Evolutionary conservation across 2,329 filamentous ascomycete species (phyloP).

Genomic region (Aspergillus sp.): DNA sequence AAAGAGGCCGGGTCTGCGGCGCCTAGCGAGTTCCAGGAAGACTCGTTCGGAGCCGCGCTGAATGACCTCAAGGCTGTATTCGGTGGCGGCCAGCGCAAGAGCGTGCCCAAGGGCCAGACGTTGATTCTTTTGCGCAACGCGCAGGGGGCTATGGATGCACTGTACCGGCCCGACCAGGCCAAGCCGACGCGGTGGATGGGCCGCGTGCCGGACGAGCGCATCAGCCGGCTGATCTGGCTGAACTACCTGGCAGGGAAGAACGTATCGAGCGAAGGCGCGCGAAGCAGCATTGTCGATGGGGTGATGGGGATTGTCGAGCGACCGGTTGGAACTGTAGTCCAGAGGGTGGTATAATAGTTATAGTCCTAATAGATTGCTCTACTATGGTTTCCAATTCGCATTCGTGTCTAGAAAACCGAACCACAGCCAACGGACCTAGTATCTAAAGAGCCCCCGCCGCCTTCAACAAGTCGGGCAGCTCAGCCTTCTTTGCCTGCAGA

Average conservation of each 20-base stretch:
- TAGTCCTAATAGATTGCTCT: constrained; percentile 1
- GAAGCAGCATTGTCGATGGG: constrained; percentile 75
- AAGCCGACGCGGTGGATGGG: constrained; percentile 54
- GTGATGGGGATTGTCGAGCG: constrained; percentile 80
- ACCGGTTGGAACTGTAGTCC: constrained; percentile 76
- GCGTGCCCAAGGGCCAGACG: constrained; percentile 70
- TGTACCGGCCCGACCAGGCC: constrained; percentile 48
- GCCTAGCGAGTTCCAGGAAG: constrained; percentile 51
- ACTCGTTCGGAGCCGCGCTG: constrained; percentile 66
- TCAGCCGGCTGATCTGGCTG: constrained; percentile 76
- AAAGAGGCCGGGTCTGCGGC: constrained; percentile 20
- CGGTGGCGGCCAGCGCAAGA: constrained; percentile 55
- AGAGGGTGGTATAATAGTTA: constrained; percentile 50
- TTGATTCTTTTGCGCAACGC: constrained; percentile 62
- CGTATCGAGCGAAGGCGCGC: constrained; percentile 74
- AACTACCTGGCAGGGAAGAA: constrained; percentile 80
- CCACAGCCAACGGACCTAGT: background rate
- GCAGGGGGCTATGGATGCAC: constrained; percentile 56
- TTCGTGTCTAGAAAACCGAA: no score
- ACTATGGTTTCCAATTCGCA: background rate
- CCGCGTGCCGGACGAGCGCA: constrained; percentile 63
- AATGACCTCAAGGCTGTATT: constrained; percentile 74
- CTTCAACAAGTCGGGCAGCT: constrained; percentile 58
- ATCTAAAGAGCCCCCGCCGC: constrained; percentile 52
- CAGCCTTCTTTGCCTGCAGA: constrained; percentile 54